phyloP scores from a whole-genome alignment of 2,329 filamentous ascomycete genomes.

The Trichoderma polysporum region DNA sequence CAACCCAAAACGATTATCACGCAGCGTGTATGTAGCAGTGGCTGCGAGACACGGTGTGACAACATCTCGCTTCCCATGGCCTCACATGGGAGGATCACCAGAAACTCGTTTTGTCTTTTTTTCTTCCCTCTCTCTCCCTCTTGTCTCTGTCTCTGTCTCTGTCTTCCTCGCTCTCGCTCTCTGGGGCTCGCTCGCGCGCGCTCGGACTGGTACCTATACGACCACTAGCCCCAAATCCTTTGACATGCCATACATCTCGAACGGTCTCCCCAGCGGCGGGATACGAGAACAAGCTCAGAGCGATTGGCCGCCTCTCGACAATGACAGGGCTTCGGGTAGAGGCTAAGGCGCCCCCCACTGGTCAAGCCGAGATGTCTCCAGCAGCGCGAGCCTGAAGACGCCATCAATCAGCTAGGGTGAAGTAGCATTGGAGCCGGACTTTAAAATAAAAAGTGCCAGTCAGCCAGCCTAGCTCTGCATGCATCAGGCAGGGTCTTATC shows the following conservation, averaged over 20 bases:
- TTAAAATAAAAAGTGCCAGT: not conserved
- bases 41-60: constrained; percentile 16
- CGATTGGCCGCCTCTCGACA: not conserved
- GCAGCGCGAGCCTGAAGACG: not conserved
- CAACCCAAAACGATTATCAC: not conserved
- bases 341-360: not conserved
- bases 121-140: not conserved
- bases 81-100: not conserved
- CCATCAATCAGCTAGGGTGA: not conserved
- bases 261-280: not conserved
- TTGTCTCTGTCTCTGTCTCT: not conserved
- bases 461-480: not conserved
- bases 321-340: not conserved
- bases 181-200: not conserved
- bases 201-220: not conserved
- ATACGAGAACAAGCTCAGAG: constrained; percentile 12
- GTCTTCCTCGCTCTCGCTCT: not conserved
- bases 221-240: not conserved
- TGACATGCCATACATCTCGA: not conserved
- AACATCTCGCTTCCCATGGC: constrained; percentile 5
- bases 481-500: not conserved
- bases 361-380: not conserved
- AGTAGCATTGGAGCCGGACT: not conserved
- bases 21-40: not conserved
- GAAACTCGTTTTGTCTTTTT: not conserved